These are phyloP conservation scores for Penicillium diatomitis DNA, from an alignment of 495 filamentous ascomycete species.

Conservation along the genomic window DNA sequence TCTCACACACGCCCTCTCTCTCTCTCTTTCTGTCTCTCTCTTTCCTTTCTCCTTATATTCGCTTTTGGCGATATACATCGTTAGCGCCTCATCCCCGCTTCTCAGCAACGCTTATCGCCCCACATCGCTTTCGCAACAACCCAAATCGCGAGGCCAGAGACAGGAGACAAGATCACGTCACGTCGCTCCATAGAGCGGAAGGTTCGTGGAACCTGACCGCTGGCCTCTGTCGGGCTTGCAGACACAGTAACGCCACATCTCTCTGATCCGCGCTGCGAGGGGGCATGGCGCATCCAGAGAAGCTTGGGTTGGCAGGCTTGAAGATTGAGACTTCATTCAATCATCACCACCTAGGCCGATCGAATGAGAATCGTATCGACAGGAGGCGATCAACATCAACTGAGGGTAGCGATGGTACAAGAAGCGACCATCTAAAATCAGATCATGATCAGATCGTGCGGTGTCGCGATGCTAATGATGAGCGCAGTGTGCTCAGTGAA, in stretches of 20 bases:
- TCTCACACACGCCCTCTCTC: too few relatives aligned
- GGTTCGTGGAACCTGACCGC: conserved; percentile 19
- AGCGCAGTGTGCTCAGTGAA: conserved; percentile 35
- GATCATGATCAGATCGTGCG: conserved; percentile 32
- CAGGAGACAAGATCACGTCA: background rate
- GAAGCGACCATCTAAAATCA: conserved; percentile 36
- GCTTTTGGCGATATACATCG: conserved; percentile 1
- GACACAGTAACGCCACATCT: conserved; percentile 5
- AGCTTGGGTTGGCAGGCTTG: conserved; percentile 29
- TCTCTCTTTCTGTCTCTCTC: background rate
- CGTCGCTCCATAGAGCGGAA: conserved; percentile 6
- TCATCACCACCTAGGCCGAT: conserved; percentile 19
- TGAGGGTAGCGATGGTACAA: conserved; percentile 32
- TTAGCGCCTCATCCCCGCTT: conserved; percentile 10
- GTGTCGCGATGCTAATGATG: conserved; percentile 39
- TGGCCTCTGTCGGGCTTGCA: conserved; percentile 11
- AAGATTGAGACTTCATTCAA: conserved; percentile 37
- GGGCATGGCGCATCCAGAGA: conserved; percentile 37
- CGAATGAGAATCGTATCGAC: conserved; percentile 15
- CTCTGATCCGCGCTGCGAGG: conserved; percentile 12
- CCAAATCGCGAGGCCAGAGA: conserved; percentile 4
- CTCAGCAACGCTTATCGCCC: conserved; percentile 14
- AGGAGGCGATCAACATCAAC: conserved; percentile 19
- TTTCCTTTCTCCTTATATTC: background rate
- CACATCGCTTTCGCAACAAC: conserved; percentile 7